These are phyloP conservation scores for Botryotinia calthae DNA, from an alignment of 2,329 filamentous ascomycete species.

Conservation along the genomic window DNA sequence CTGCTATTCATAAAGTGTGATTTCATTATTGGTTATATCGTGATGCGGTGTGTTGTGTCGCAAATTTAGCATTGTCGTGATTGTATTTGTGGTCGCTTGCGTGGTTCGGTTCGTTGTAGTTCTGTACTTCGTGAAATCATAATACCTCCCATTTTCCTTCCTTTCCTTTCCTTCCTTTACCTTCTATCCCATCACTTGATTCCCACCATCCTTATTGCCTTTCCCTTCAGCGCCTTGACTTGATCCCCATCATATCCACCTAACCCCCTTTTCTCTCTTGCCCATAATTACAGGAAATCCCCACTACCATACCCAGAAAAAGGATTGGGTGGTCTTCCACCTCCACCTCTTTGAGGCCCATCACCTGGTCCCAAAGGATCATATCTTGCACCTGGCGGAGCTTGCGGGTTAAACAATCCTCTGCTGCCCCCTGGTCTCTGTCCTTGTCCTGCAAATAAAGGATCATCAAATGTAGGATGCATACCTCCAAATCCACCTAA, in stretches of 20 bases:
- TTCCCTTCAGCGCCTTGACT: not conserved
- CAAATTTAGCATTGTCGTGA: not conserved
- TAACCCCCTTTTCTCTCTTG: not conserved
- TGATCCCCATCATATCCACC: too few relatives aligned
- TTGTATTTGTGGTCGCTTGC: not conserved
- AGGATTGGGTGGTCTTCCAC: constrained; percentile 51
- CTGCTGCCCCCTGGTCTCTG: constrained; percentile 41
- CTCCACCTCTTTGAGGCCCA: constrained; percentile 47
- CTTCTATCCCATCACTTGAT: not conserved
- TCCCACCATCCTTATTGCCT: not conserved
- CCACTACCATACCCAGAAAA: constrained; percentile 56
- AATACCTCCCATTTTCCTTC: not conserved
- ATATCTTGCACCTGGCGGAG: constrained; percentile 85
- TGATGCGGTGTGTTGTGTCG: not conserved
- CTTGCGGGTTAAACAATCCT: constrained; percentile 58
- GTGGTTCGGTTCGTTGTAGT: not conserved
- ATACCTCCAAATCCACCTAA: constrained; percentile 65
- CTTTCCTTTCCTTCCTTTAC: not conserved
- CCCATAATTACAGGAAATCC: constrained; percentile 51
- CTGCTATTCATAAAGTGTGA: not conserved
- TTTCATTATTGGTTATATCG: not conserved
- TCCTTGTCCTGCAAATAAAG: constrained; percentile 63
- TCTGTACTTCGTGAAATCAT: not conserved
- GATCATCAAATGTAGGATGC: constrained; percentile 95
- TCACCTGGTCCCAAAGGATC: constrained; percentile 79